A percentile compares a stretch with the other conserved stretches of the same genome.
Evolutionary conservation across 2,329 filamentous ascomycete genomes (phyloP).

Genomic region (Talaromyces sp.): DNA sequence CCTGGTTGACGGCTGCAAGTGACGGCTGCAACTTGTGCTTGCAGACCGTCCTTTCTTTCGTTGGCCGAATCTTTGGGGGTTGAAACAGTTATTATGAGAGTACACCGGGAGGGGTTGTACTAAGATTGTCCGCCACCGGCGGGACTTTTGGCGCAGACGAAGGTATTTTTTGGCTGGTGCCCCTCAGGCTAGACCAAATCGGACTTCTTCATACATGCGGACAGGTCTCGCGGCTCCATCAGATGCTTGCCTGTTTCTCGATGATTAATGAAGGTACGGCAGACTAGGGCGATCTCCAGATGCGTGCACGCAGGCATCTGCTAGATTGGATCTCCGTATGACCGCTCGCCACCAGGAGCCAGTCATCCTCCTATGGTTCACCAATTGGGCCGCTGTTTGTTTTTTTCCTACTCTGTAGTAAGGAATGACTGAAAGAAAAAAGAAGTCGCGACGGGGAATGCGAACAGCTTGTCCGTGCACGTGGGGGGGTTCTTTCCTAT

Average conservation of each 20-base stretch:
- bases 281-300: background rate
- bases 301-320: constrained; percentile 10
- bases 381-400: background rate
- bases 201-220: background rate
- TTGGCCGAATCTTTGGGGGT: background rate
- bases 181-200: background rate
- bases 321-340: constrained; percentile 8
- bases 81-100: background rate
- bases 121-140: background rate
- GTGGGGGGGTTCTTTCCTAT: constrained; percentile 7
- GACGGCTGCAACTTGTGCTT: constrained; percentile 4
- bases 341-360: background rate
- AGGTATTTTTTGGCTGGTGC: background rate
- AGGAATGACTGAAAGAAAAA: background rate
- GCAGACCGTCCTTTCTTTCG: background rate
- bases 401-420: background rate
- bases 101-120: background rate
- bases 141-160: background rate
- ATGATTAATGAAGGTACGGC: background rate
- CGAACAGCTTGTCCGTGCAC: constrained; percentile 15
- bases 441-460: constrained; percentile 3
- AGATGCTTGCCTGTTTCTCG: background rate
- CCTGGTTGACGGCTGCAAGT: background rate
- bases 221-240: background rate
- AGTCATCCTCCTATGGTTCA: background rate